Percentiles rank a stretch among this genome's conserved stretches.
These are phyloP conservation scores for Paramecium tetraurelia DNA, from an alignment of 73 alveolate genomes.

Conservation along the genomic window DNA sequence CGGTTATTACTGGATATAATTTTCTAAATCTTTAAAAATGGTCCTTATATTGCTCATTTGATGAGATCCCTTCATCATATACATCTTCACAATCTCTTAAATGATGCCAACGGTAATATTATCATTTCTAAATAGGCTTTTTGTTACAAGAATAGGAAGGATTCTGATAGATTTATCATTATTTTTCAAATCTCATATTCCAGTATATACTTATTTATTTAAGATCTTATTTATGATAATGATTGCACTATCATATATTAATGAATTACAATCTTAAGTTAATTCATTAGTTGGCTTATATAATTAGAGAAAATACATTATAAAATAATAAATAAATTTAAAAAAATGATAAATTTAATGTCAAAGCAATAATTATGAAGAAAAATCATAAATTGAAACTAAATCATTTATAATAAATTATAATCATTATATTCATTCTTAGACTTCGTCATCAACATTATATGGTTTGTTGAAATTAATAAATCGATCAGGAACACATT, in stretches of 20 bases:
- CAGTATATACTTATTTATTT: background rate
- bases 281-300: too few species aligned
- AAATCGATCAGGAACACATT: background rate
- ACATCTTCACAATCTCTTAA: background rate
- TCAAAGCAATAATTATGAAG: background rate
- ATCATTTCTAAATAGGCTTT: background rate
- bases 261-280: too few species aligned
- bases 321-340: too few species aligned
- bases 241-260: too few species aligned
- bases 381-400: background rate
- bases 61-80: background rate
- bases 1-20: background rate
- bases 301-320: too few species aligned
- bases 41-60: background rate
- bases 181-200: constrained; percentile 26
- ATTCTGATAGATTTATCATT: background rate
- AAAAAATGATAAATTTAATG: background rate
- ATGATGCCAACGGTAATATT: background rate
- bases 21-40: background rate
- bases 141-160: background rate
- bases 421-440: background rate
- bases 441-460: background rate
- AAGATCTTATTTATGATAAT: background rate
- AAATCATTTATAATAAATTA: background rate
- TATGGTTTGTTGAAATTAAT: background rate